A percentile compares a stretch with the other conserved stretches of the same genome.
Conservation (phyloP, 805 yeast species). For the Kodamaea laetipori region DNA sequence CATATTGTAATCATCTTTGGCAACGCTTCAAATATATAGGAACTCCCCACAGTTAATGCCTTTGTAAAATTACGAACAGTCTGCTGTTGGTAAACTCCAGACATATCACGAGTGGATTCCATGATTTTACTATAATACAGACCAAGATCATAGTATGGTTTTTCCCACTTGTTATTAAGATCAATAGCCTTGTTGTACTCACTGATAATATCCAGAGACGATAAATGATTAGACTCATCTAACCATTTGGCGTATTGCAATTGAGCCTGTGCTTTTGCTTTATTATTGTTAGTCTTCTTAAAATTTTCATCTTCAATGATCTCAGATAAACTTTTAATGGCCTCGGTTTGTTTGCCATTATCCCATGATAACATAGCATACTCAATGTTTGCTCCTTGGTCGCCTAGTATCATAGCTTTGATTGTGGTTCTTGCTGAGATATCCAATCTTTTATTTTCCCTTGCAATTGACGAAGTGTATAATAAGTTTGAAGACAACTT, state of each 20-base stretch:
- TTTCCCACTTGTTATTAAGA: constrained; percentile 64
- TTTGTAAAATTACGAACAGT: constrained; percentile 59
- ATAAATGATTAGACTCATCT: constrained; percentile 80
- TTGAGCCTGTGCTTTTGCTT: constrained; percentile 49
- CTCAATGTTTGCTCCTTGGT: constrained; percentile 62
- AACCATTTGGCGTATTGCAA: constrained; percentile 86
- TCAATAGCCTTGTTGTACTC: constrained; percentile 65
- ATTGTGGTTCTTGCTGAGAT: constrained; percentile 69
- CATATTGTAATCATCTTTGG: constrained; percentile 91
- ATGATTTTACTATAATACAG: constrained; percentile 74
- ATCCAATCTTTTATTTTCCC: constrained; percentile 69
- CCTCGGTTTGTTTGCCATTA: constrained; percentile 84
- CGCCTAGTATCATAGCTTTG: constrained; percentile 51
- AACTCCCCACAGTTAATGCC: constrained; percentile 62
- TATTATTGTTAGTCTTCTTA: constrained; percentile 15
- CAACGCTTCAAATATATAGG: constrained; percentile 75
- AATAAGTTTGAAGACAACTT: constrained; percentile 54
- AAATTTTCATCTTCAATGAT: constrained; percentile 29
- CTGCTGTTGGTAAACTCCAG: constrained; percentile 56
- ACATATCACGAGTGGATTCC: constrained; percentile 57
- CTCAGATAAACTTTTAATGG: constrained; percentile 63
- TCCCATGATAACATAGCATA: constrained; percentile 85
- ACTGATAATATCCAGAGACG: constrained; percentile 67
- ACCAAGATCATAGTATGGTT: constrained; percentile 79
- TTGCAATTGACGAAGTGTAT: constrained; percentile 60